Evolutionary conservation across 805 yeast genomes (phyloP).

Genomic region (Blastobotrys attinorum): DNA sequence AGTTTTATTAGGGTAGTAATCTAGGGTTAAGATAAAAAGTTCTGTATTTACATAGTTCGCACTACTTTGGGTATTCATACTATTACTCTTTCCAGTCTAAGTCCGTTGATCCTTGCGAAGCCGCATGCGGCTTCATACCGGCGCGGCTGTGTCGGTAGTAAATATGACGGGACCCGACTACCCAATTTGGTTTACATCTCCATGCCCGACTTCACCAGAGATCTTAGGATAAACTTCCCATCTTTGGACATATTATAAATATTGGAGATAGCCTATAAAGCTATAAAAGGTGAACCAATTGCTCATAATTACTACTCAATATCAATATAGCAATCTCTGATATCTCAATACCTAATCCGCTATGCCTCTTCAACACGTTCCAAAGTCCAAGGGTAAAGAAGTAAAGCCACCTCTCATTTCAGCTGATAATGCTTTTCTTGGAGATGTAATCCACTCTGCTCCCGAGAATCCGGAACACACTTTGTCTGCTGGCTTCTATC

Average conservation of each 20-base stretch:
- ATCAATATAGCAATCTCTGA: not conserved
- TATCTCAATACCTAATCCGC: slow-evolving; percentile 13
- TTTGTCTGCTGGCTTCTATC: slow-evolving; percentile 61
- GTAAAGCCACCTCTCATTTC: slow-evolving; percentile 50
- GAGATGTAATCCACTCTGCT: slow-evolving; percentile 55
- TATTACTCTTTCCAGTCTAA: too few relatives aligned
- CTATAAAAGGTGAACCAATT: not conserved
- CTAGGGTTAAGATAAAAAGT: not conserved
- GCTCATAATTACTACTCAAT: too few relatives aligned
- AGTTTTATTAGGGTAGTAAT: slow-evolving; percentile 43
- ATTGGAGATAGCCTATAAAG: not conserved
- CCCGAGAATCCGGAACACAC: slow-evolving; percentile 48
- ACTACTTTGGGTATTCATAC: too few relatives aligned
- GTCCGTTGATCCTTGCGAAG: too few relatives aligned
- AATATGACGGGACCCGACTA: not conserved
- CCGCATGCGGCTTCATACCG: too few relatives aligned
- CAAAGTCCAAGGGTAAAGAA: slow-evolving; percentile 32
- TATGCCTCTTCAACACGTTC: slow-evolving; percentile 51
- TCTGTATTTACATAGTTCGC: too few relatives aligned
- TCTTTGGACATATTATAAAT: not conserved
- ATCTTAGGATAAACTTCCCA: not conserved
- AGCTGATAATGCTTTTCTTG: slow-evolving; percentile 59
- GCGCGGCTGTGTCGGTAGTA: not conserved
- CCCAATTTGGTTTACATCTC: not conserved
- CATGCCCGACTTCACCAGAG: too few relatives aligned